Percentiles rank a stretch among this genome's conserved stretches.
Evolutionary conservation across 176 grass and related monocot genomes (phyloP).

Genomic region (Rhynchospora breviuscula): DNA sequence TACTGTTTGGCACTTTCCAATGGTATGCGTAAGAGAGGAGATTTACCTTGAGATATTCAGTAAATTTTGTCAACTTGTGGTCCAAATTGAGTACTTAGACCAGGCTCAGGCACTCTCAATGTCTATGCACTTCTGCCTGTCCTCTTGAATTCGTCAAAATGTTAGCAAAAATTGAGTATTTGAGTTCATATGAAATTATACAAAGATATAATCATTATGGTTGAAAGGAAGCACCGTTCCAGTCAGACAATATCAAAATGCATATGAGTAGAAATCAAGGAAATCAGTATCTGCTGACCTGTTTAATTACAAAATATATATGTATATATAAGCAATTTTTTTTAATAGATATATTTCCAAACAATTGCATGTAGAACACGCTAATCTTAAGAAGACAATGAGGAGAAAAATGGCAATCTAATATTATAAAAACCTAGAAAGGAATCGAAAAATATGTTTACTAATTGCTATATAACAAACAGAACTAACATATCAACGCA

Average conservation of each 20-base stretch:
- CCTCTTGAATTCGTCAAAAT: conserved; percentile 52
- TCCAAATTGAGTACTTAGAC: conserved; percentile 63
- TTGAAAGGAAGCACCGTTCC: conserved; percentile 47
- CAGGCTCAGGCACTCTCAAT: conserved; percentile 83
- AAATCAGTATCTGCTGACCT: conserved; percentile 92
- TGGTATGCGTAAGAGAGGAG: not conserved
- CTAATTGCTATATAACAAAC: no score
- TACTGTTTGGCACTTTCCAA: not conserved
- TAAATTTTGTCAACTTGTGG: conserved; percentile 73
- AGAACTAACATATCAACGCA: no score
- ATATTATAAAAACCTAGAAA: no score
- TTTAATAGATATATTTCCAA: not conserved
- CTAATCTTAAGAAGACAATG: no score
- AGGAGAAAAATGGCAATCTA: no score
- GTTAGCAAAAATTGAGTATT: conserved; percentile 22
- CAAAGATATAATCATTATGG: not conserved
- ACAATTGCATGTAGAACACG: not conserved
- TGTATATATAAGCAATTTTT: not conserved
- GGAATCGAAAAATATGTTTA: no score
- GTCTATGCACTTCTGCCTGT: conserved; percentile 97
- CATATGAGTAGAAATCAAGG: conserved; percentile 83
- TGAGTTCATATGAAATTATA: not conserved
- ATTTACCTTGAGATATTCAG: conserved; percentile 79
- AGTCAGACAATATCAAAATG: conserved; percentile 94
- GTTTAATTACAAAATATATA: conserved; percentile 19